These are phyloP conservation scores for Discostella pseudostelligera DNA, from an alignment of 108 stramenopile genomes.

Conservation along the genomic window DNA sequence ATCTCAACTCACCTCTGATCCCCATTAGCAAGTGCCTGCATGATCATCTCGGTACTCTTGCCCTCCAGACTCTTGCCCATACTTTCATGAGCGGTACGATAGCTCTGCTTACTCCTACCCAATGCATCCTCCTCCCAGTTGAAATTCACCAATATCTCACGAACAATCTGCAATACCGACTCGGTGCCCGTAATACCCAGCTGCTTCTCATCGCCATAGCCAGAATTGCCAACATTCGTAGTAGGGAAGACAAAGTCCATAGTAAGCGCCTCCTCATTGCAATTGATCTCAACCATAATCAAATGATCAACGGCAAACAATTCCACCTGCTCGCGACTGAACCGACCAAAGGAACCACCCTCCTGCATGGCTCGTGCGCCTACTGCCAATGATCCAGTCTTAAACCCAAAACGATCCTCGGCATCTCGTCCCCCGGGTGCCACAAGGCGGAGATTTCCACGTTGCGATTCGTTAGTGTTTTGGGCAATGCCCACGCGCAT, in stretches of 20 bases:
- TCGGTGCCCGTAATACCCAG: constrained; percentile 93
- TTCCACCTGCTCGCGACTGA: constrained; percentile 97
- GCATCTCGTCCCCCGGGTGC: constrained; percentile 93
- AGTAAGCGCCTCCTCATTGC: constrained; percentile 89
- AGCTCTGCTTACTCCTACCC: constrained; percentile 89
- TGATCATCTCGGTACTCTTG: constrained; percentile 77
- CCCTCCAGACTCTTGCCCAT: constrained; percentile 87
- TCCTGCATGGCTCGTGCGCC: constrained; percentile 98
- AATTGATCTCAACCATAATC: constrained; percentile 96
- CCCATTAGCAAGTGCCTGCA: constrained; percentile 70
- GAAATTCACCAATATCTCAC: constrained; percentile 91
- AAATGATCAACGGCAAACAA: constrained; percentile 97
- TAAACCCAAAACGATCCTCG: constrained; percentile 80
- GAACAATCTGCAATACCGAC: constrained; percentile 89
- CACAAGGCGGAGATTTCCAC: constrained; percentile 87
- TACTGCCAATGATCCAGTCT: constrained; percentile 80
- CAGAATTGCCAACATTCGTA: constrained; percentile 86
- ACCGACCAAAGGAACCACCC: constrained; percentile 93
- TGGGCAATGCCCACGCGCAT: constrained; percentile 81
- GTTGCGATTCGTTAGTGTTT: constrained; percentile 84
- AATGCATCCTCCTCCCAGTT: constrained; percentile 96
- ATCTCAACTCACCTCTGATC: constrained; percentile 65
- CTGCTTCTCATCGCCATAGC: constrained; percentile 75
- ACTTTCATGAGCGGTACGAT: constrained; percentile 82
- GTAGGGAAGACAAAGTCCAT: constrained; percentile 96